Base-by-base conservation (phyloP, 2,329 filamentous ascomycete genomes). In the Cytospora piceicola region DNA sequence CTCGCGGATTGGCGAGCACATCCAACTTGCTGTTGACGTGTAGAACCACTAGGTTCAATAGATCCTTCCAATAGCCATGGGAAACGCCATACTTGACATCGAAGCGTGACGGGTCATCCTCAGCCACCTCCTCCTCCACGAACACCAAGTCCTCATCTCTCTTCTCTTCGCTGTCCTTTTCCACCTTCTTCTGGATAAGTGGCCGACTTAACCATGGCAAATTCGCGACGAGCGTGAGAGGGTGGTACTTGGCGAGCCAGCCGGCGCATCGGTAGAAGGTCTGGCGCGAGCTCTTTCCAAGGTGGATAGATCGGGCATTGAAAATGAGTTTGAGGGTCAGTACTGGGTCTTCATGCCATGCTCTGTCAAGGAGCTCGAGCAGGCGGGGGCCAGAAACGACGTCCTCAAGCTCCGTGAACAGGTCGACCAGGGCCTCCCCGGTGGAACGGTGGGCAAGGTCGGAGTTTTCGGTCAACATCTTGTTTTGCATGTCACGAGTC, bases 61-160 rank as follows among this genome's bases (percentile, higher is more conserved):
- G 75, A 70, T 88, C 85, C 69, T 88, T 88, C 84, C 85, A 88
- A 73, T 88, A 88, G 0, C 86, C 85, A 60, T 88, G 86, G 5
- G 86, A 77, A 2, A 85, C 78, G 0, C 82, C 81, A 46, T 83
- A 73, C 55, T 75, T 73, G 20, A 83, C 77, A 49, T 85, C 80
- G 64, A 78, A 78, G 11, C 72, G 73, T 15, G 72, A 59, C 0
- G 70, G 65, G 9, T 78, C 77, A 20, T 79, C 73, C 7, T 81
- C 78, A 17, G 78, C 73, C 59, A 72, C 69, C 3, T 76, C 73
- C 0, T 72, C 61, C 11, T 77, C 73, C 15, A 76, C 69, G 3
- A 79, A 68, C 1, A 78, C 74, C n/a, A 77, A 65, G 20, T 75
- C 76, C 4, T 77, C 76, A 0, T 79, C 76, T 0, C 68, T 67